These are phyloP conservation scores for Nakataea oryzae DNA, from an alignment of 2,329 filamentous ascomycete genomes.

Conservation along the genomic window DNA sequence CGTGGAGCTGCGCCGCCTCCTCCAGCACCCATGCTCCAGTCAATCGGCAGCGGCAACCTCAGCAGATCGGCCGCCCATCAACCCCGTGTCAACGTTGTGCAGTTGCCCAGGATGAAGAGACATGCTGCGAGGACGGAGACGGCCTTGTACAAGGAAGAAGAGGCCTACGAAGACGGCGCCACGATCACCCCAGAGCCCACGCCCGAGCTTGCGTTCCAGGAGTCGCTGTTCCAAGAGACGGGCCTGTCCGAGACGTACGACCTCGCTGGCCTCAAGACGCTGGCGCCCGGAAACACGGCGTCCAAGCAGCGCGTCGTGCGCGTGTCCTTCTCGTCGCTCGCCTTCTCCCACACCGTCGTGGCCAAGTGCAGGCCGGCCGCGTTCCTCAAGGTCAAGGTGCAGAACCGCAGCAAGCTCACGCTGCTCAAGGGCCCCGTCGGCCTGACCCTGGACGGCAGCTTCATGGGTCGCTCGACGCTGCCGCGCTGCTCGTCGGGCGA, in stretches of 20 bases:
- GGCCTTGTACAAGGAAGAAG: constrained; percentile 4
- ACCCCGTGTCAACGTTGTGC: too few species aligned
- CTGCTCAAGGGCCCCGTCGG: constrained; percentile 44
- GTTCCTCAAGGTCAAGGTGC: constrained; percentile 47
- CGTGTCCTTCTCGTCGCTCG: constrained; percentile 36
- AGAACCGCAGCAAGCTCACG: constrained; percentile 44
- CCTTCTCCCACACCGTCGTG: constrained; percentile 46
- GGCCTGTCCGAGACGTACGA: constrained; percentile 53
- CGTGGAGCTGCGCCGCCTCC: too few species aligned
- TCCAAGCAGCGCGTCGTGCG: constrained; percentile 51
- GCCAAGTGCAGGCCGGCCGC: constrained; percentile 50
- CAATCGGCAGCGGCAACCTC: too few species aligned
- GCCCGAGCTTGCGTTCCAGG: constrained; percentile 31
- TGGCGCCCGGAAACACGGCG: constrained; percentile 36
- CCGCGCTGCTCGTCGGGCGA: constrained; percentile 46
- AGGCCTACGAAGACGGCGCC: constrained; percentile 11
- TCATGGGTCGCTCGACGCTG: constrained; percentile 45
- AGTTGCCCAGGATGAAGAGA: too few species aligned
- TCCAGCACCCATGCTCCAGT: too few species aligned
- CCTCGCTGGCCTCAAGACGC: constrained; percentile 45
- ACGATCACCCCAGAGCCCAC: constrained; percentile 12
- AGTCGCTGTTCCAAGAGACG: constrained; percentile 45
- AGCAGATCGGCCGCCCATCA: too few species aligned
- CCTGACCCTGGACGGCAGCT: constrained; percentile 52
- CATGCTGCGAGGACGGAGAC: background rate